Percentiles rank a stretch among this genome's conserved stretches.
phyloP scores from a whole-genome alignment of 331 rosid genomes.

The Pyrus hybrid region DNA sequence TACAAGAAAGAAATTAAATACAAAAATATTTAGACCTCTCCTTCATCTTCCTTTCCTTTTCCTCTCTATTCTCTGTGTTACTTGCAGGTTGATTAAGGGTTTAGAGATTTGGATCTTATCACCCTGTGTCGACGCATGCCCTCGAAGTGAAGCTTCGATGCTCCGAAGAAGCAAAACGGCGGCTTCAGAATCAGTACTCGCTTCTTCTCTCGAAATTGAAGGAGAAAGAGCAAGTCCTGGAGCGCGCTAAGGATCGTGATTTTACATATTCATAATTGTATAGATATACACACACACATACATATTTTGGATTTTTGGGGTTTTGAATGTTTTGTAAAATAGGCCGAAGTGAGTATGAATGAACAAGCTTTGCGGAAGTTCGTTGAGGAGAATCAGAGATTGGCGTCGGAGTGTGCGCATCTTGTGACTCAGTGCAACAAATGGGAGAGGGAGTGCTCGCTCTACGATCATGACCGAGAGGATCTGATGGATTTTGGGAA shows the following conservation, averaged over 20 bases:
- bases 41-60: too few relatives aligned
- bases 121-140: slow-evolving; percentile 44
- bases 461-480: slow-evolving; percentile 81
- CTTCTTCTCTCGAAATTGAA: slow-evolving; percentile 39
- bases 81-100: too few relatives aligned
- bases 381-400: slow-evolving; percentile 67
- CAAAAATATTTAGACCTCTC: too few relatives aligned
- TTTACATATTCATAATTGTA: not conserved
- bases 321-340: not conserved
- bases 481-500: slow-evolving; percentile 93
- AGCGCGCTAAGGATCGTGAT: slow-evolving; percentile 45
- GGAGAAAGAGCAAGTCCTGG: slow-evolving; percentile 55
- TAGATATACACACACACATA: too few relatives aligned
- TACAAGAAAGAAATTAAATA: too few relatives aligned
- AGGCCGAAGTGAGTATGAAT: slow-evolving; percentile 73
- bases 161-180: slow-evolving; percentile 42
- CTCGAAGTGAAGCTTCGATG: slow-evolving; percentile 57
- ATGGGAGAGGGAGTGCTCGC: slow-evolving; percentile 62
- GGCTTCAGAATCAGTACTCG: slow-evolving; percentile 41
- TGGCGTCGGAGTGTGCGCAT: slow-evolving; percentile 54
- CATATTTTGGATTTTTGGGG: not conserved
- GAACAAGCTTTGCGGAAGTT: slow-evolving; percentile 82
- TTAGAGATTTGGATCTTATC: too few relatives aligned
- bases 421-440: slow-evolving; percentile 46
- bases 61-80: too few relatives aligned